These are phyloP conservation scores for Coix lacrymajobi DNA, from an alignment of 176 grass and related monocot species.

Conservation along the genomic window DNA sequence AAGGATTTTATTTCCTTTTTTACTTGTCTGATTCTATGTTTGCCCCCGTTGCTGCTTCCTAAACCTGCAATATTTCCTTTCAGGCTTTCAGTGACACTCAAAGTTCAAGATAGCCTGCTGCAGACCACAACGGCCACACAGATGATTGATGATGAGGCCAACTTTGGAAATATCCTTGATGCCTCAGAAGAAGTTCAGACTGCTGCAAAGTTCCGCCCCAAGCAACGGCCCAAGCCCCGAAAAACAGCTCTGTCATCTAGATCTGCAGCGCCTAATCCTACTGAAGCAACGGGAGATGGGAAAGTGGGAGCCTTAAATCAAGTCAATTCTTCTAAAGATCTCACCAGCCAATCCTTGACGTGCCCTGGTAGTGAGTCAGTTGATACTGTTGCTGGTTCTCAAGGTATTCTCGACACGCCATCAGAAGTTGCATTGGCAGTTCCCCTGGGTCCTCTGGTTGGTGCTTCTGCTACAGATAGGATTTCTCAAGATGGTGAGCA, in stretches of 20 bases:
- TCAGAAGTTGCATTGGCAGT: conserved; percentile 5
- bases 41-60: background rate
- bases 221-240: conserved; percentile 2
- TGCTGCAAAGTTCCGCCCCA: conserved; percentile 28
- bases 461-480: background rate
- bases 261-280: background rate
- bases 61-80: background rate
- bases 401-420: background rate
- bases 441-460: background rate
- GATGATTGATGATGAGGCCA: conserved; percentile 35
- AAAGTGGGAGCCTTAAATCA: background rate
- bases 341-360: background rate
- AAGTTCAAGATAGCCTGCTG: background rate
- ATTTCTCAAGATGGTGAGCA: conserved; percentile 19
- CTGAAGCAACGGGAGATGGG: background rate
- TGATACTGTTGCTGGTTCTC: background rate
- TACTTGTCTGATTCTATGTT: background rate
- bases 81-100: background rate
- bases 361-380: background rate
- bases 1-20: background rate
- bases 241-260: conserved; percentile 18
- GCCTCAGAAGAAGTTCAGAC: conserved; percentile 2
- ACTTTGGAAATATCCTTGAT: conserved; percentile 23
- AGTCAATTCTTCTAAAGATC: conserved; percentile 9
- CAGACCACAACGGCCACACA: background rate